Evolutionary conservation across 345 rosid species (phyloP).

Genomic region (Syzygium aromaticum): DNA sequence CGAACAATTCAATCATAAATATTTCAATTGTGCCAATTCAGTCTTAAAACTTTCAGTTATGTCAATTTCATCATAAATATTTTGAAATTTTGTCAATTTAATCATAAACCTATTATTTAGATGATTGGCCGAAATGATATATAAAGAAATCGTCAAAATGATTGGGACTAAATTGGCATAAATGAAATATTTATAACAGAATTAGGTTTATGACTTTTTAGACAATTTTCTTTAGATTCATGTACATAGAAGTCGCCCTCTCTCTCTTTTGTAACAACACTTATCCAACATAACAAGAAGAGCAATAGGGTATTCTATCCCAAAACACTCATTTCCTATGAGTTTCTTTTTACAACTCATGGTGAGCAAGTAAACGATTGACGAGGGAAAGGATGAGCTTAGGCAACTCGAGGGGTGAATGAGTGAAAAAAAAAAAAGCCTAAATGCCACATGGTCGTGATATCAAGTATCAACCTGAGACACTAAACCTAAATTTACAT

Average conservation of each 20-base stretch:
- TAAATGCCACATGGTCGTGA: neutral
- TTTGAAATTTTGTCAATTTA: too few relatives aligned
- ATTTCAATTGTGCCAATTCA: too few relatives aligned
- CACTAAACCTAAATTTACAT: neutral
- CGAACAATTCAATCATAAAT: too few relatives aligned
- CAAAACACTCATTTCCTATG: neutral
- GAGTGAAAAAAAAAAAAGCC: neutral
- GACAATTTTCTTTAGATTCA: too few relatives aligned
- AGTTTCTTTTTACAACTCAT: neutral
- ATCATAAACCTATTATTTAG: too few relatives aligned
- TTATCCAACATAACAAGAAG: neutral
- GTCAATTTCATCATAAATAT: too few relatives aligned
- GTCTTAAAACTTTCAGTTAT: too few relatives aligned
- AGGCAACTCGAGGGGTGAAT: neutral
- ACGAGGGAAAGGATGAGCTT: neutral
- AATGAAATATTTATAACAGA: too few relatives aligned
- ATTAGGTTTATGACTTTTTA: too few relatives aligned
- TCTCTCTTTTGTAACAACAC: neutral
- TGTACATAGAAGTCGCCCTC: neutral
- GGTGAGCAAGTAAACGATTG: neutral
- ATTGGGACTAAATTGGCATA: too few relatives aligned
- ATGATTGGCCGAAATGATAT: too few relatives aligned
- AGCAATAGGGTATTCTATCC: neutral
- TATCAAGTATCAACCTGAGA: neutral
- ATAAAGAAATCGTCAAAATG: too few relatives aligned